Conservation (phyloP, 306 rosid species). For the Trifolium fragiferum region DNA sequence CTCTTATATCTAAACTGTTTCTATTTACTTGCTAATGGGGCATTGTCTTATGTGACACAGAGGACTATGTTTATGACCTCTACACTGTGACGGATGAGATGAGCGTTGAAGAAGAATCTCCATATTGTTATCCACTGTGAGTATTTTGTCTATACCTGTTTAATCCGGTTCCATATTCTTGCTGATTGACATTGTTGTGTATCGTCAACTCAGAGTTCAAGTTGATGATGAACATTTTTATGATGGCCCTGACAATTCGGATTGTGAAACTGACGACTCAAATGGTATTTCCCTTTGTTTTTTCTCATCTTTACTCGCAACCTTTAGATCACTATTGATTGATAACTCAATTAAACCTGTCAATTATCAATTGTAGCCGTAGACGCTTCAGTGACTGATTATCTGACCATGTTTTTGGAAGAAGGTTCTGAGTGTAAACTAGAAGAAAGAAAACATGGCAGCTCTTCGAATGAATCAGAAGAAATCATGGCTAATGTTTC, state of each 20-base stretch:
- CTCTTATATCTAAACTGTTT: constrained; percentile 23
- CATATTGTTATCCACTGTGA: constrained; percentile 72
- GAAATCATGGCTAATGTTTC: neutral
- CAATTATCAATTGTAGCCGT: constrained; percentile 1
- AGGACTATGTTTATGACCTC: constrained; percentile 76
- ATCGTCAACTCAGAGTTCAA: constrained; percentile 64
- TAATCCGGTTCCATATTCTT: constrained; percentile 3
- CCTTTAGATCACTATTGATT: neutral
- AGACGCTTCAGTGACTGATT: constrained; percentile 77
- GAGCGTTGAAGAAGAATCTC: constrained; percentile 45
- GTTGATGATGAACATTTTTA: constrained; percentile 75
- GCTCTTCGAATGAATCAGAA: no score
- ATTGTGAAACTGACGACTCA: constrained; percentile 74
- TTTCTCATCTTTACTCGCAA: constrained; percentile 23
- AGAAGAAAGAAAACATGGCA: neutral
- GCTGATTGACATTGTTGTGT: constrained; percentile 36
- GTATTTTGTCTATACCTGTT: constrained; percentile 46
- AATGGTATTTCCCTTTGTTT: constrained; percentile 57
- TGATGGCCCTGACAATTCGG: constrained; percentile 72
- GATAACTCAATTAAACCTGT: constrained; percentile 29
- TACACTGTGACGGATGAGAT: constrained; percentile 65
- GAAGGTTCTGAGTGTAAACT: neutral
- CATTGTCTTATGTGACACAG: constrained; percentile 49
- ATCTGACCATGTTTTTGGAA: constrained; percentile 66
- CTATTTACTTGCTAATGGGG: constrained; percentile 29